phyloP scores from a whole-genome alignment of 306 rosid species.

The Gynostemma pentaphyllum region DNA sequence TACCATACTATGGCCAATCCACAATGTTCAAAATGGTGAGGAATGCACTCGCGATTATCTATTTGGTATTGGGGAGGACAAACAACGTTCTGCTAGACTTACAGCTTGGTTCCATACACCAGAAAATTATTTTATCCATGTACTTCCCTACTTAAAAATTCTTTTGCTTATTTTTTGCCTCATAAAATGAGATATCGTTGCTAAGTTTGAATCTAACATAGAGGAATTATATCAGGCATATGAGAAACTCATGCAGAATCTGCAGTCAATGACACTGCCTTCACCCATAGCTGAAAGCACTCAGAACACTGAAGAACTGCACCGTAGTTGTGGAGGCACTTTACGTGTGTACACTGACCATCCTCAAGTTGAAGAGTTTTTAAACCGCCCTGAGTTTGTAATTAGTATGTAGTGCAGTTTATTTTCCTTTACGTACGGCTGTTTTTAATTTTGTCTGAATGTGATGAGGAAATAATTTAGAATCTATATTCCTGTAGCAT shows the following conservation, averaged over 20 bases:
- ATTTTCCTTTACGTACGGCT: background rate
- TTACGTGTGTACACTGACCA: conserved; percentile 70
- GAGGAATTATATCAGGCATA: conserved; percentile 39
- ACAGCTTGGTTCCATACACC: conserved; percentile 92
- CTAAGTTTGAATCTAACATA: conserved; percentile 15
- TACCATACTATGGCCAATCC: conserved; percentile 74
- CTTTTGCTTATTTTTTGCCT: conserved; percentile 1
- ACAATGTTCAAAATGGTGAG: conserved; percentile 45
- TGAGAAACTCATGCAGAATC: conserved; percentile 38
- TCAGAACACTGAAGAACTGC: conserved; percentile 25
- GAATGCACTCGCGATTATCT: conserved; percentile 90
- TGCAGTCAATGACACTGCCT: conserved; percentile 24
- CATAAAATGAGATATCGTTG: conserved; percentile 3
- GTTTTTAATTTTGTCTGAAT: background rate
- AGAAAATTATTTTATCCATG: conserved; percentile 61
- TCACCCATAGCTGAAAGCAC: conserved; percentile 11
- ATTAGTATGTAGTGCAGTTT: conserved; percentile 44
- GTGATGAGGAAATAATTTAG: too few relatives aligned
- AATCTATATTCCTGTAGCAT: background rate
- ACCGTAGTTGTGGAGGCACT: conserved; percentile 22
- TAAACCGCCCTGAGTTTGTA: conserved; percentile 60
- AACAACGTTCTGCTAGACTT: conserved; percentile 85
- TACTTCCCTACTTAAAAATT: conserved; percentile 24
- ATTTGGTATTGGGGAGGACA: conserved; percentile 80
- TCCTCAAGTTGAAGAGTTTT: conserved; percentile 77